Conservation (phyloP, 1,139 yeast genomes). For the Blastobotrys indianensis region DNA sequence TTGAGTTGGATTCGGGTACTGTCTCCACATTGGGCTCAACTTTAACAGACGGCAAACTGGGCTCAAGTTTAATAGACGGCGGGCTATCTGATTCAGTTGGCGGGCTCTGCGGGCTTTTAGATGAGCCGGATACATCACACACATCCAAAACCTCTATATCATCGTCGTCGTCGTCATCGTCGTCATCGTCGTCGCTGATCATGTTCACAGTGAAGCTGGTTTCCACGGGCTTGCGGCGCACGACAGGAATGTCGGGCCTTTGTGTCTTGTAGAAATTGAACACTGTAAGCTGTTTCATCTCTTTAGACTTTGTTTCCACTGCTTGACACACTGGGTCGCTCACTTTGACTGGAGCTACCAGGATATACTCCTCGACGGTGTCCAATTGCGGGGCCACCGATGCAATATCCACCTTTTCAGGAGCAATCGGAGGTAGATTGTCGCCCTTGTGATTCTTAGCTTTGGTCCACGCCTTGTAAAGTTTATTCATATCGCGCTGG, state of each 20-base stretch:
- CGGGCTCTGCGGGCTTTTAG: constrained; percentile 5
- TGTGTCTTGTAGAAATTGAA: no score
- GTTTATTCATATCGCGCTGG: constrained; percentile 3
- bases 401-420: background rate
- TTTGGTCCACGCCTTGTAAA: background rate
- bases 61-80: no score
- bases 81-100: background rate
- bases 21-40: no score
- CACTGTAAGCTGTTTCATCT: no score
- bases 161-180: background rate
- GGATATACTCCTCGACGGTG: background rate
- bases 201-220: no score
- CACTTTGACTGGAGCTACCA: constrained; percentile 3
- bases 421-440: background rate
- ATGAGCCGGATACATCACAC: background rate
- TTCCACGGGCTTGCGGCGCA: no score
- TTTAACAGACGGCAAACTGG: no score
- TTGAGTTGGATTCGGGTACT: constrained; percentile 10
- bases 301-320: no score
- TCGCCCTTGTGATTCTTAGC: background rate
- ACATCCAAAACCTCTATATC: constrained; percentile 2
- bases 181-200: background rate
- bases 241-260: no score
- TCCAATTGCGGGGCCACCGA: background rate
- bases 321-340: background rate